Conservation (phyloP, 176 grass and related monocot genomes). For the Thalia dealbata region DNA sequence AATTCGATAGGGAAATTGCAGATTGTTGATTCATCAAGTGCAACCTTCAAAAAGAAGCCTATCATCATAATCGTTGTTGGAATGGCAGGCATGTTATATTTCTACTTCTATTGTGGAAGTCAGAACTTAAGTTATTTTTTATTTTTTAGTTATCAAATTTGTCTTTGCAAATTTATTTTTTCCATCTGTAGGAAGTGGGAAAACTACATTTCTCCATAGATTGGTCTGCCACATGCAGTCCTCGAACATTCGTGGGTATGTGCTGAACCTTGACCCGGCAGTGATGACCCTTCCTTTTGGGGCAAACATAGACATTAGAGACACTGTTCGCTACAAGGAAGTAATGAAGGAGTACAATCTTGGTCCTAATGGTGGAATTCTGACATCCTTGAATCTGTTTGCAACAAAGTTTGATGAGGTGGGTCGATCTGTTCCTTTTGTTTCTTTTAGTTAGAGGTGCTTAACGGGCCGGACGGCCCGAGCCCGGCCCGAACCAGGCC, state of each 20-base stretch:
- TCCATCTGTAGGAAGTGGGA: conserved; percentile 57
- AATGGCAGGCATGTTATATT: conserved; percentile 59
- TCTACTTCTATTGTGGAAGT: conserved; percentile 4
- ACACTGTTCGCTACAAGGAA: conserved; percentile 85
- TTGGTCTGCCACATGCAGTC: conserved; percentile 58
- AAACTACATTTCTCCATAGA: conserved; percentile 81
- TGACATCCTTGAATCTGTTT: conserved; percentile 88
- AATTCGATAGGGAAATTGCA: conserved; percentile 65
- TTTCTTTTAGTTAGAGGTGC: too few species aligned
- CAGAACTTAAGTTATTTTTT: neutral
- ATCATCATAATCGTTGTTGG: conserved; percentile 84
- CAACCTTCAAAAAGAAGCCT: conserved; percentile 69
- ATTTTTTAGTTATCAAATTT: neutral
- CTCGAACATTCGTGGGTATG: conserved; percentile 62
- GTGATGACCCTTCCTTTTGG: conserved; percentile 83
- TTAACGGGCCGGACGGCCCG: too few species aligned
- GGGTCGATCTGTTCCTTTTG: neutral
- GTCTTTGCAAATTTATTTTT: neutral
- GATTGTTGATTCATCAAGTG: conserved; percentile 31
- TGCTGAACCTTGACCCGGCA: conserved; percentile 81
- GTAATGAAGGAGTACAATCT: conserved; percentile 96
- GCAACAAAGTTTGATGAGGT: conserved; percentile 87
- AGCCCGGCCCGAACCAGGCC: too few species aligned
- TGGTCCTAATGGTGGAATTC: conserved; percentile 88
- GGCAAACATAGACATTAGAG: conserved; percentile 91